These are phyloP conservation scores for Ceratocystis variospora DNA, from an alignment of 2,329 filamentous ascomycete species.

Conservation along the genomic window DNA sequence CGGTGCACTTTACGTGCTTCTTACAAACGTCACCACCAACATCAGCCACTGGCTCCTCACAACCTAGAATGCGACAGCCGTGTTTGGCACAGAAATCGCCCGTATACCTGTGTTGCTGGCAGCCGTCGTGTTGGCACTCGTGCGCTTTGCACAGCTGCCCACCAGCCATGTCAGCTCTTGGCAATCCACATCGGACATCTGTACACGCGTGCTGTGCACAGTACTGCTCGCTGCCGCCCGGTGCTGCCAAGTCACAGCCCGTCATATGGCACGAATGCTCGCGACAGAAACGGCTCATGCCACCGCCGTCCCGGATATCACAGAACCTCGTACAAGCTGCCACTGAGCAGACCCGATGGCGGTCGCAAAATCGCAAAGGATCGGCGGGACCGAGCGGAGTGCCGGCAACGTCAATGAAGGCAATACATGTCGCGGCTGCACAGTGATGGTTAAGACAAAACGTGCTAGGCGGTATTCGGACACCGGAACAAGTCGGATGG, in stretches of 20 bases:
- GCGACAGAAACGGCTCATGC: constrained; percentile 16
- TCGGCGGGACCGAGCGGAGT: constrained; percentile 16
- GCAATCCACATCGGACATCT: constrained; percentile 10
- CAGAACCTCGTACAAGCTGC: constrained; percentile 20
- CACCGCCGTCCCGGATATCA: constrained; percentile 5
- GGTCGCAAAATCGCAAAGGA: constrained; percentile 22
- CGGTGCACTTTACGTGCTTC: constrained; percentile 9
- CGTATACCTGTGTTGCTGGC: constrained; percentile 4
- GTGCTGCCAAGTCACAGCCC: constrained; percentile 18
- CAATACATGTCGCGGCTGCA: constrained; percentile 19
- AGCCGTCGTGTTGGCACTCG: constrained; percentile 13
- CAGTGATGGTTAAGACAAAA: constrained; percentile 22
- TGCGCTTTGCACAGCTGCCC: constrained; percentile 13
- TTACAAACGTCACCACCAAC: constrained; percentile 7
- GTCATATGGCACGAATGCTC: constrained; percentile 20
- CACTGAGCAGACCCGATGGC: constrained; percentile 21
- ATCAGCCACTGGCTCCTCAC: neutral
- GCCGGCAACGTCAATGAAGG: constrained; percentile 19
- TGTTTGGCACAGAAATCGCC: constrained; percentile 1
- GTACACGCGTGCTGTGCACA: constrained; percentile 18
- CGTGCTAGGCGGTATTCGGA: neutral
- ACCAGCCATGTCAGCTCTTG: neutral
- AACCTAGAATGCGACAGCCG: neutral
- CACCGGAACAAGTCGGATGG: constrained; percentile 19
- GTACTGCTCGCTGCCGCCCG: neutral